Evolutionary conservation across 768 basidiomycete species (phyloP), one percentile per base, ranked within the genome.

Genomic region (Cystobasidium ongulense): DNA sequence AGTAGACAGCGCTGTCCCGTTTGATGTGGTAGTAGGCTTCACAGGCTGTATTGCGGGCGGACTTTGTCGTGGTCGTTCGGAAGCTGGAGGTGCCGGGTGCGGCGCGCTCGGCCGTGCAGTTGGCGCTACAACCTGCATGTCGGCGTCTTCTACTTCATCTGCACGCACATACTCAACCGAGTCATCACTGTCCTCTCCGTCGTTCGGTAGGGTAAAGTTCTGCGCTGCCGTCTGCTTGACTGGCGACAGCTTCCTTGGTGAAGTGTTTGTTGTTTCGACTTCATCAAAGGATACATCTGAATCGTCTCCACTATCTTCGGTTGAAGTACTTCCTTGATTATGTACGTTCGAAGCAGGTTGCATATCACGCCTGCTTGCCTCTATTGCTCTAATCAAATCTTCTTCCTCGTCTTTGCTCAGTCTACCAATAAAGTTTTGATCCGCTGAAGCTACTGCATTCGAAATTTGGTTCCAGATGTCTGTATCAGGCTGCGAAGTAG

Each of bases 141-240:
- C 5, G 17, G 57, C 3, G 25, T 59, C 27, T 21, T 13, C 33
- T 15, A 35, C 8, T 27, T 4, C 13, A 46, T 64, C 38, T 27
- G 38, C 63, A 10, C 38, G 25, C 3, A 64, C 80, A 59, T 79
- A 77, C 18, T 76, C 78, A 43, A 79, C 80, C 15, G 76, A 77
- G 17, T 78, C 80, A 23, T 78, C 78, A 3, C 65, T 67, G 23
- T 77, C 80, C 15, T 64, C 57, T 35, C 21, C 46, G n/a, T 11
- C 10, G 46, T 50, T n/a, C 3, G 46, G 46, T 8, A 50, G 3
- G 46, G 3, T 50, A 17, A 39, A 39, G 39, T 7, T 50, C 46
- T 11, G 46, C 21, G 15, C 46, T 17, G 2, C n/a, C 11, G 57
- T 2, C 8, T 15, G 25, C 57, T 33, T 61, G 2, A 61, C 8